A percentile compares a stretch with the other conserved stretches of the same genome.
These are phyloP conservation scores for Fusarium sp. DNA, from an alignment of 2,329 filamentous ascomycete genomes.

Conservation along the genomic window DNA sequence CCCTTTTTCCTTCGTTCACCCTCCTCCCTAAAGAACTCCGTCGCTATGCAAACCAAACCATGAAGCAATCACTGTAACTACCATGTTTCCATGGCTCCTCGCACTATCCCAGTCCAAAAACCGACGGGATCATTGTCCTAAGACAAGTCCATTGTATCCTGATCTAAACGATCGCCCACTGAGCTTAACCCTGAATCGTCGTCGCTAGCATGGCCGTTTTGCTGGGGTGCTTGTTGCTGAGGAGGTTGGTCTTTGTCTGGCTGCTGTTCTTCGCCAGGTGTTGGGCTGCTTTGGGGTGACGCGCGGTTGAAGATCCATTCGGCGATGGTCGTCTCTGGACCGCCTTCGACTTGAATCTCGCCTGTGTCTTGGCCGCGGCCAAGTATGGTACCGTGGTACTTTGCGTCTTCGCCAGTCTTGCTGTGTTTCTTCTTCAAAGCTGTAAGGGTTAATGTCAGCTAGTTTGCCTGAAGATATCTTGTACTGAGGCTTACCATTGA, in stretches of 20 bases:
- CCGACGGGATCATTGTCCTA: constrained; percentile 34
- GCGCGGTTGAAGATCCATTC: constrained; percentile 52
- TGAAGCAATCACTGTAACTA: constrained; percentile 4
- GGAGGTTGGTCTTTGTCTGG: constrained; percentile 6
- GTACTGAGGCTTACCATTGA: constrained; percentile 64
- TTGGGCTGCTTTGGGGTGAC: constrained; percentile 21
- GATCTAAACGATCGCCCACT: constrained; percentile 60
- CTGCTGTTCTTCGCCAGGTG: constrained; percentile 14
- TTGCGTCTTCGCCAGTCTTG: constrained; percentile 86
- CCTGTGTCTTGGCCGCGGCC: constrained; percentile 78
- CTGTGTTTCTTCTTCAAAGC: constrained; percentile 92
- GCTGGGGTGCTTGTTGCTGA: constrained; percentile 24
- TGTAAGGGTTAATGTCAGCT: constrained; percentile 57
- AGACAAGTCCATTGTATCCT: constrained; percentile 60
- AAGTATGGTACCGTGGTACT: constrained; percentile 86
- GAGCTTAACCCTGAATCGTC: constrained; percentile 67
- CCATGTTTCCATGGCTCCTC: not conserved
- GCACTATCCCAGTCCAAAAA: not conserved
- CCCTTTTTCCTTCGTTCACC: constrained; percentile 13
- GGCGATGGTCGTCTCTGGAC: constrained; percentile 54
- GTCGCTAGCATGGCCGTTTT: constrained; percentile 46
- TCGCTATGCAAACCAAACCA: constrained; percentile 44
- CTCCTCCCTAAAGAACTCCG: constrained; percentile 40
- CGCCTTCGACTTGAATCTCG: constrained; percentile 82
- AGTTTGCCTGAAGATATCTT: not conserved